phyloP scores from a whole-genome alignment of 805 yeast species.

The Hanseniaspora lindneri region DNA sequence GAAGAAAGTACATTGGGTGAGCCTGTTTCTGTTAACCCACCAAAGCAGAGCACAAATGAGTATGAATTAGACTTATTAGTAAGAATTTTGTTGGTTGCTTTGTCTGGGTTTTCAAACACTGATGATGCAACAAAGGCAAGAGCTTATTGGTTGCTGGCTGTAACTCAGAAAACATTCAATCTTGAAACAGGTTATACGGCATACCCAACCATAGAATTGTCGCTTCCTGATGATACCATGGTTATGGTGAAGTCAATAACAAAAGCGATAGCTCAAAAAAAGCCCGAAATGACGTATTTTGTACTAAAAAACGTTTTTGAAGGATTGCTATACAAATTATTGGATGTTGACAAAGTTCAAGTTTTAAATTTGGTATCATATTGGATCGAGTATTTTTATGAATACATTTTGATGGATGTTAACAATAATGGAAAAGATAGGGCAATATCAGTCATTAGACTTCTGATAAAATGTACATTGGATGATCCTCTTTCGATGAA shows the following conservation, averaged over 20 bases:
- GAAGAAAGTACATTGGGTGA: slow-evolving; percentile 21
- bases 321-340: slow-evolving; percentile 22
- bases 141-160: slow-evolving; percentile 51
- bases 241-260: slow-evolving; percentile 34
- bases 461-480: slow-evolving; percentile 48
- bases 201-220: slow-evolving; percentile 44
- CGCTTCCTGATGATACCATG: slow-evolving; percentile 56
- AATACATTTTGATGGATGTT: slow-evolving; percentile 42
- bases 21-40: slow-evolving; percentile 18
- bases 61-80: slow-evolving; percentile 39
- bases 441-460: slow-evolving; percentile 49
- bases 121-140: slow-evolving; percentile 49
- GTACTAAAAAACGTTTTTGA: slow-evolving; percentile 31
- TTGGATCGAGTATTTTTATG: slow-evolving; percentile 60
- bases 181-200: slow-evolving; percentile 48
- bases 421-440: slow-evolving; percentile 50
- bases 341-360: slow-evolving; percentile 22
- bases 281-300: slow-evolving; percentile 51
- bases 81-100: slow-evolving; percentile 48
- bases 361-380: slow-evolving; percentile 37
- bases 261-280: slow-evolving; percentile 38
- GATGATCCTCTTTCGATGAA: slow-evolving; percentile 38
- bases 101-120: slow-evolving; percentile 55
- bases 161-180: slow-evolving; percentile 47
- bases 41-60: slow-evolving; percentile 23